Base-by-base conservation (phyloP, 441 rosid species). In the Jatropha podagrica region DNA sequence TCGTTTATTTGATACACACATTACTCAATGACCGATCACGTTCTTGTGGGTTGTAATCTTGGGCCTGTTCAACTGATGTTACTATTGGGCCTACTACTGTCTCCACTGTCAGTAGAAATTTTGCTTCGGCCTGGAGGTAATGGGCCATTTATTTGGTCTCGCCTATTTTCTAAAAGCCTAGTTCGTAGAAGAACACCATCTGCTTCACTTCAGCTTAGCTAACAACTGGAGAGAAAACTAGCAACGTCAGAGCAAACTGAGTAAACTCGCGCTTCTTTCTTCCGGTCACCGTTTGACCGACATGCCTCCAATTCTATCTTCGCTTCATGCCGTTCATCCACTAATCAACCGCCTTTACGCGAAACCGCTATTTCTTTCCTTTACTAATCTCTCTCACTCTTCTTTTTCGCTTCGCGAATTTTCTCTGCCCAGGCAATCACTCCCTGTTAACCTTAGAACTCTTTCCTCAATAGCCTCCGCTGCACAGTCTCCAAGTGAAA, bases 291-390 rank as follows among this genome's bases (percentile, higher is more conserved):
- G 51, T 71, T 8, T 6, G 48, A 44, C 48, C 8, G 48, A 2
- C 48, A 87, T 85, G 90, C 77, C 81, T 54, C 78, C 81, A 49
- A 60, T 79, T 56, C 72, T 80, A 18, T 76, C 78, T 18, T 81
- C 87, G 11, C 77, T 79, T 38, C 82, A 69, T 44, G 20, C 76
- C 44, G 66, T 77, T 27, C 80, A 66, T 2, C 79, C 85, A 2
- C 79, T 77, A 66, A 23, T 85, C 68, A 40, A 81, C 66, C 27
- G 55, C 42, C 75, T 81, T 70, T 79, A 54, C 79, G 74, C 80
- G n/a, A 88, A 83, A 32, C 95, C 88, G 2, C 61, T 81, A 27
- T 54, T 86, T 40, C 52, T 80, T 40, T 73, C 81, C 15, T 72
- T 73, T 23, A 49, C 61, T 6, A 44, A 44, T 11, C 10, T 44